Evolutionary conservation across 148 eudicot species (phyloP), one percentile per base, ranked within the genome.

Genomic region (Rhododendron griersonianum): DNA sequence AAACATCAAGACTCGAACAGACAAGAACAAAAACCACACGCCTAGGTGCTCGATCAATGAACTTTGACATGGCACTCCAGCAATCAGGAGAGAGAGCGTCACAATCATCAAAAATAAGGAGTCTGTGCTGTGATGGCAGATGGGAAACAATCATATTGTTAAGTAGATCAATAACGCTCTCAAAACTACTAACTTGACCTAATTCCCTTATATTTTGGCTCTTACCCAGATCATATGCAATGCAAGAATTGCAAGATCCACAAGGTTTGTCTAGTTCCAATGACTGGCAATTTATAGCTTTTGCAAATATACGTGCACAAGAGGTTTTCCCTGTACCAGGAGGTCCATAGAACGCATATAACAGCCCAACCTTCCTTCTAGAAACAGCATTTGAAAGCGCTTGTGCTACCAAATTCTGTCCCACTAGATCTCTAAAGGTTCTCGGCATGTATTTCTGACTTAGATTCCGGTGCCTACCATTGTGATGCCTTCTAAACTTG

Each of bases 281-380:
- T 30, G 99, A 93, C 86, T 91, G 95, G 85, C 98, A 97, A 86
- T 95, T 97, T 86, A 97, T 90, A 53, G 99, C 96, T 87, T 96
- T 89, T 13, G 99, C 94, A 91, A 95, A 95, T 86, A 97, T 91
- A 48, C 96, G 93, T n/a, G 99, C 99, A 78, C 94, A 91, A 8
- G 99, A 94, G 85, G 98, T 94, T 85, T 95, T 97, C 13, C 99
- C 99, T 0, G 99, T 97, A 28, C 99, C 98, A 87, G 92, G 99
- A 44, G 99, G 98, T 63, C 99, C 99, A 84, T 95, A 91, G 85
- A 95, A 97, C 55, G 95, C 93, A 80, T 97, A 95, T 7, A 97
- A 87, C 83, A 92, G 87, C n/a, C 96, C 98, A 37, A 97, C 92
- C 84, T 95, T 97, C 88, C 93, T 94, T 79, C 89, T 93, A 7